phyloP scores from a whole-genome alignment of 306 rosid genomes.

The Vicia faba region DNA sequence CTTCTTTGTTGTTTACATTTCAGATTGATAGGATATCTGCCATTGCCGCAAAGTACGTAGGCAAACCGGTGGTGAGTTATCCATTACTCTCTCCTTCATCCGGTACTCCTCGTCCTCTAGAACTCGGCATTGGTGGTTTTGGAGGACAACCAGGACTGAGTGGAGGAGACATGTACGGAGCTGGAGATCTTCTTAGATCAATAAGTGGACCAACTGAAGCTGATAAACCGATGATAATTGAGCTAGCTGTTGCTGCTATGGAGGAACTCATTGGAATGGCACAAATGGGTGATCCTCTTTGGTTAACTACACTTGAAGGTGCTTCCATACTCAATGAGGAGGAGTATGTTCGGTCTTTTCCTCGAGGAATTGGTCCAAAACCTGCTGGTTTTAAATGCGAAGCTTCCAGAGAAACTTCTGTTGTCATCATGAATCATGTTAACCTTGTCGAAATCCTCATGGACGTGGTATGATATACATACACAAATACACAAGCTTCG shows the following conservation, averaged over 20 bases:
- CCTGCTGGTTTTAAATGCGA: conserved; percentile 78
- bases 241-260: conserved; percentile 95
- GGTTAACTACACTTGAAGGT: conserved; percentile 81
- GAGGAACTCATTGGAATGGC: conserved; percentile 91
- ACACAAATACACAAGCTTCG: background rate
- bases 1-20: background rate
- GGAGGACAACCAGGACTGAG: conserved; percentile 61
- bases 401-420: conserved; percentile 84
- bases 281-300: conserved; percentile 87
- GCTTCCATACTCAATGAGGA: conserved; percentile 68
- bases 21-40: conserved; percentile 91
- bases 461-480: conserved; percentile 66
- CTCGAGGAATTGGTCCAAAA: conserved; percentile 82
- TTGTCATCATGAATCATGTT: conserved; percentile 89
- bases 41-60: conserved; percentile 93
- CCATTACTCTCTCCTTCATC: conserved; percentile 72
- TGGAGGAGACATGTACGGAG: conserved; percentile 73
- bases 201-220: conserved; percentile 71
- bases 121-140: conserved; percentile 63
- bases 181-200: conserved; percentile 77
- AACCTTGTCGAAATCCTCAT: conserved; percentile 91
- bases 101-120: conserved; percentile 69
- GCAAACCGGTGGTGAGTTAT: conserved; percentile 82
- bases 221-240: conserved; percentile 84
- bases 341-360: conserved; percentile 76